These are phyloP conservation scores for Triangularia setosa DNA, from an alignment of 2,329 filamentous ascomycete genomes.

Conservation along the genomic window DNA sequence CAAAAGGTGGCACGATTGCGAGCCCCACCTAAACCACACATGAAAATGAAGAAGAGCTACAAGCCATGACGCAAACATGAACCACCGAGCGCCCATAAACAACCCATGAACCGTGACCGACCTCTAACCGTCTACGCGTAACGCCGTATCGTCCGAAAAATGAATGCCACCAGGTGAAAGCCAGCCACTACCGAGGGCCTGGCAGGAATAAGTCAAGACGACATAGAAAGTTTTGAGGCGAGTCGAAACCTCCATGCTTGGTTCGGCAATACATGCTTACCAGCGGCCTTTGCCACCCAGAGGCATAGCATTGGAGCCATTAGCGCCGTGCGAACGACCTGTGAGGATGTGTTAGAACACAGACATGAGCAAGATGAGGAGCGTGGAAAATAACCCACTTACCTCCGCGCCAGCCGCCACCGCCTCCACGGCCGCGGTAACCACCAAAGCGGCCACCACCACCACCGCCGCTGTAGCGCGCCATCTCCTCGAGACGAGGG, in stretches of 20 bases:
- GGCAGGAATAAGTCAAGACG: neutral
- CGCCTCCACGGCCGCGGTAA: constrained; percentile 57
- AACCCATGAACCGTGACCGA: constrained; percentile 16
- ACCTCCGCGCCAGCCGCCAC: constrained; percentile 44
- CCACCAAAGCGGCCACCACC: constrained; percentile 70
- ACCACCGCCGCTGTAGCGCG: constrained; percentile 81
- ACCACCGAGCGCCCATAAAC: constrained; percentile 6
- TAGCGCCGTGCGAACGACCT: constrained; percentile 13
- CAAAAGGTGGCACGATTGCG: neutral
- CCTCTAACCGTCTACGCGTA: constrained; percentile 23
- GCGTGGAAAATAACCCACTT: constrained; percentile 34
- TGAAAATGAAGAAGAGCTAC: neutral
- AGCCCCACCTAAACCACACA: neutral
- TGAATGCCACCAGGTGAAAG: constrained; percentile 10
- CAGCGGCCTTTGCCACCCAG: constrained; percentile 46
- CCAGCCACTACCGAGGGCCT: neutral
- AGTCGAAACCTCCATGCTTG: neutral
- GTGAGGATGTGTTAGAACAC: constrained; percentile 2
- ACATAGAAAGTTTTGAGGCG: neutral
- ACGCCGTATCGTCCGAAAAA: constrained; percentile 20
- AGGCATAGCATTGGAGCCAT: constrained; percentile 46
- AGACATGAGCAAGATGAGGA: constrained; percentile 30
- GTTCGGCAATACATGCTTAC: constrained; percentile 33
- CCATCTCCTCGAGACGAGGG: constrained; percentile 93
- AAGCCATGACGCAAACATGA: constrained; percentile 2